Base-by-base conservation (phyloP, 2,329 filamentous ascomycete species). In the Verticillium longisporum region DNA sequence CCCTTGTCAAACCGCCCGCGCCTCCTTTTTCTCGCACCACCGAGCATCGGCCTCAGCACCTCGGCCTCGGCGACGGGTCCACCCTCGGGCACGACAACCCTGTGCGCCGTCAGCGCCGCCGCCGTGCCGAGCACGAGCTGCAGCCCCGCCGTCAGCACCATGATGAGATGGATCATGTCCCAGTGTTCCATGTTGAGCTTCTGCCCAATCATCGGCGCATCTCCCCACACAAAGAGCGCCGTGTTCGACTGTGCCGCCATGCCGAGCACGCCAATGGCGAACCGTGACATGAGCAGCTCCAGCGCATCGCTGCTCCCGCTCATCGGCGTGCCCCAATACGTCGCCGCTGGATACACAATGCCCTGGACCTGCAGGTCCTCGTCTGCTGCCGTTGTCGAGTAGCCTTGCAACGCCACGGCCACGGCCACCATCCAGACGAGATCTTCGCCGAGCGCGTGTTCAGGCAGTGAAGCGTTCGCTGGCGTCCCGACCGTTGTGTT, bases 271-370 rank as follows among this genome's bases (percentile, higher is more conserved):
- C 75, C 76, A 0, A 73, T 66, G 3, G 74, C 68, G 58, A 75
- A 81, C 1, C 69, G 64, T 0, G 74, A 67, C 15, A 79, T 69
- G 6, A 69, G 58, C 9, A 66, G 67, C 3, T 73, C 79, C 68
- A 83, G 77, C 0, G 59, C 60, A 0, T 67, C 34, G 0, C 55
- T 50, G 31, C 66, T 63, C 1, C 79, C 79, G 13, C 68, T 60
- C 13, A 66, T 59, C 2, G 72, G 67, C 0, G 53, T 41, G 1
- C 78, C 79, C 58, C 74, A 78, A 3, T 69, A 61, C 1, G 74
- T 73, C 58, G 78, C 74, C 32, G 72, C 69, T 0, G 79, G 78
- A 58, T 80, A 81, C 10, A 73, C 74, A 64, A 78, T 76, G 55
- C 69, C 74, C 63, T 73, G 71, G 38, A 68, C 62, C 58, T 62